Evolutionary conservation across 2,329 filamentous ascomycete species (phyloP), one percentile per base, ranked within the genome.

Genomic region (Aspergillus ibericus): DNA sequence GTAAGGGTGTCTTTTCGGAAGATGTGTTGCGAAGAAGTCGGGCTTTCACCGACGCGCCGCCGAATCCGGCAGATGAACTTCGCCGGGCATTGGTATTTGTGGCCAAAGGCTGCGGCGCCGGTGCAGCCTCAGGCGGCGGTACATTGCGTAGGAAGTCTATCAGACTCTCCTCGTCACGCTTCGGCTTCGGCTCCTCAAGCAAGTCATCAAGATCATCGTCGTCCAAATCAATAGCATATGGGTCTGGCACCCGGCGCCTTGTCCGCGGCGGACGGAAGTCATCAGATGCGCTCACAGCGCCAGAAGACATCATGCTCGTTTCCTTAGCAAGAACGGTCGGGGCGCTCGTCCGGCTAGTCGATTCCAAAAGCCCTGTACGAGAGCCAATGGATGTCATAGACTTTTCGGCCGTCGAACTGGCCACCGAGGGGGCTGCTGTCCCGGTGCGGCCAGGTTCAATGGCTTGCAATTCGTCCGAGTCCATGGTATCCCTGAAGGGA

Each of bases 401-500:
- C 44, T 79, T 70, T 58, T 70, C 60, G 54, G 75, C 53, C n/a
- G 68, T 79, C 0, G 85, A 88, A 56, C 77, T 80, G 10, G 72
- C 69, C 10, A 74, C 61, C 2, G 79, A 80, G 66, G 60, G 53
- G 62, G 76, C 59, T 42, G 70, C 66, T 20, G 66, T 66, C 22
- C 72, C 68, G 4, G 55, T 59, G 42, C 65, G 62, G 34, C 66
- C 63, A 53, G 70, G 66, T 35, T 72, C 74, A n/a, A 75, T 66
- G 18, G 66, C 67, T 22, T 71, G 66, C 35, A 79, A 82, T 63
- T 95, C 89, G 66, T 96, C 91, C 10, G 91, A 93, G 72, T 96
- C 92, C 82, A 93, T 89, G 0, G 92, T 93, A 35, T 84, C 88
- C 55, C 91, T 84, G 80, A 96, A 96, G 1, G 92, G 91, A 9